Evolutionary conservation across 495 filamentous ascomycete species (phyloP), one percentile per base, ranked within the genome.

Genomic region (Daldinia vernicosa): DNA sequence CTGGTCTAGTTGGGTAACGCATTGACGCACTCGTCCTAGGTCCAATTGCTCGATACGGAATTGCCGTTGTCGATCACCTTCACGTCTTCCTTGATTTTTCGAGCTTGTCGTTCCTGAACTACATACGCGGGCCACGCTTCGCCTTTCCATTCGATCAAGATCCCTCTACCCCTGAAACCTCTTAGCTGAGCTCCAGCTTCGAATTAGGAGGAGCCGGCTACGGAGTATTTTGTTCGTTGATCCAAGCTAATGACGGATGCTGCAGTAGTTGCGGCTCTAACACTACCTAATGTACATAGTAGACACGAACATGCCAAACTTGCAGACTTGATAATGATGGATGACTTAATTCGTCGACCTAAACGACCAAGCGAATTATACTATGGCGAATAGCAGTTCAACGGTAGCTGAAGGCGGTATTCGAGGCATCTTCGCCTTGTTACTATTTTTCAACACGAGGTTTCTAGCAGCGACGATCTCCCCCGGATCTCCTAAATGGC

Each of bases 381-480:
- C 27, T 33, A 27, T 4, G 15, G 26, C 43, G 37, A 35, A 37
- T 19, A 43, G 28, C 30, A 62, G 45, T 30, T 9, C 51, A 37
- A 52, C 14, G 6, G n/a, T 56, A 67, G 63, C 69, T 67, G 54
- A 63, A 53, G 47, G 30, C 12, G 24, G 14, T 39, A 56, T 65
- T 70, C 54, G 6, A 45, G 12, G 19, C 30, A 9, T 37, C 9
- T 7, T 63, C 53, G 63, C 58, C 58, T 45, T 51, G 61, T 70
- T 67, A 12, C 67, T 70, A 70, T 73, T 69, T 73, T 64, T 54
- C 45, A 63, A 74, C 58, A 74, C 71, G 66, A 74, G 66, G n/a
- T 70, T 19, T 52, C 62, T 53, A 60, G 61, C 56, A 63, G 57
- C 27, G 66, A 47, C 53, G 58, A 74, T 66, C 66, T 62, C 63